Base-by-base conservation (phyloP, 2,329 filamentous ascomycete genomes). In the Orbilia brochopaga region DNA sequence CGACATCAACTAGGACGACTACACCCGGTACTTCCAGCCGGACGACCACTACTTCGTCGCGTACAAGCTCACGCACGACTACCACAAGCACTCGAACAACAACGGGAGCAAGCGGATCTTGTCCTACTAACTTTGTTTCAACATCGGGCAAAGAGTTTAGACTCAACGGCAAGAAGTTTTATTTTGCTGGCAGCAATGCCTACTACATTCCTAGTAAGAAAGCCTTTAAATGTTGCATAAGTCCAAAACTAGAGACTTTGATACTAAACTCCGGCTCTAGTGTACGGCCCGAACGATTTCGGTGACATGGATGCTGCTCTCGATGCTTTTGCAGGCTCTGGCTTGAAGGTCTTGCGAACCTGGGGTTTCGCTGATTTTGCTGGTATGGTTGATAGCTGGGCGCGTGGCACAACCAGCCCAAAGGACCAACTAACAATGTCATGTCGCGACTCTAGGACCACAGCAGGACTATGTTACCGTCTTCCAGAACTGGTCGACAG, bases 311-410 rank as follows among this genome's bases (percentile, higher is more conserved):
- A 87, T 75, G 78, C 79, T n/a, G 78, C 81, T 13, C 79, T 85
- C 57, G 78, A 81, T 69, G 81, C 85, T 75, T 76, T 87, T 15
- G 76, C 79, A 55, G 74, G 78, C 32, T 82, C 84, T 1, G 84
- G 85, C 0, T 82, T 84, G 69, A 86, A 85, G 76, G 83, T 87
- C 69, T 79, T 87, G 35, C 82, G 86, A 15, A 81, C 87, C 53
- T 87, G 85, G 86, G 85, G 85, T 2, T 88, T 88, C 80, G 86
- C 86, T 78, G 85, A 87, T 74, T 83, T 73, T 23, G 50, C 6
- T 51, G 63, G 62, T 73, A 65, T 53, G 62, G 66, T 8, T 21
- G 17, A 17, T 2, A 15, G 17, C 40, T 6, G 10, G 4, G 23
- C 24, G 10, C 10, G 2, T 5, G n/a, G 13, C 3, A 15, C 30